A percentile compares a stretch with the other conserved stretches of the same genome.
Evolutionary conservation across 2,329 filamentous ascomycete species (phyloP).

Genomic region (Hymenoscyphus scutula): DNA sequence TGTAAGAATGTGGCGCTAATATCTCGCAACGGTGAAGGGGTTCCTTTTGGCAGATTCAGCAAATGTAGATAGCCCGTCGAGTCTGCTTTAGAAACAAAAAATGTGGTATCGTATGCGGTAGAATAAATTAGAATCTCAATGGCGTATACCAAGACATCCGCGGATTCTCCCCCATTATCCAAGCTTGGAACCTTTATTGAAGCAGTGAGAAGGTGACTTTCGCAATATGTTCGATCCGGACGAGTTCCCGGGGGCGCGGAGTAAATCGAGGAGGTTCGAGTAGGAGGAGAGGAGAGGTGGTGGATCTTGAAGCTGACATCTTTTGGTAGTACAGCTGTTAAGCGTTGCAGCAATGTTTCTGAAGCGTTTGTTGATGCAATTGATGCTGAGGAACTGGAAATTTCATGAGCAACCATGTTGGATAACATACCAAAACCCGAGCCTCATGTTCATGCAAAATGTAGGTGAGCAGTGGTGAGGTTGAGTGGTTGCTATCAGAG

Average conservation of each 20-base stretch:
- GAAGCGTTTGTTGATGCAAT: constrained; percentile 19
- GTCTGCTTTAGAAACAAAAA: constrained; percentile 96
- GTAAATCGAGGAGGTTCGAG: constrained; percentile 71
- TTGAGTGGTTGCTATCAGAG: not conserved
- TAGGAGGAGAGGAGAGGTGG: constrained; percentile 84
- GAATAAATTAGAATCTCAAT: constrained; percentile 87
- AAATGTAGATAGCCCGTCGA: constrained; percentile 83
- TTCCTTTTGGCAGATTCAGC: constrained; percentile 59
- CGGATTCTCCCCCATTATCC: constrained; percentile 25
- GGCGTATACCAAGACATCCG: constrained; percentile 68
- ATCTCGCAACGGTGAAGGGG: constrained; percentile 69
- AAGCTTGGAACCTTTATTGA: constrained; percentile 42
- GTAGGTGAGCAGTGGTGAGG: constrained; percentile 8
- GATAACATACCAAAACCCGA: constrained; percentile 27
- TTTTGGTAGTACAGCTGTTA: constrained; percentile 47
- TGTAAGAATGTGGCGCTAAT: constrained; percentile 73
- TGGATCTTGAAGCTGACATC: constrained; percentile 65
- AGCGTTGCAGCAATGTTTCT: constrained; percentile 31
- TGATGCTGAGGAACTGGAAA: constrained; percentile 22
- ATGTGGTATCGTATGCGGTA: constrained; percentile 74
- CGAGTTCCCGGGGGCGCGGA: constrained; percentile 70
- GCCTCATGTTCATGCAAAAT: constrained; percentile 16
- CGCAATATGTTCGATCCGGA: constrained; percentile 77
- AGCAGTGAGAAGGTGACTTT: constrained; percentile 74
- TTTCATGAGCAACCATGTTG: constrained; percentile 34